phyloP scores from a whole-genome alignment of 768 basidiomycete genomes.

The Suillus luteus region DNA sequence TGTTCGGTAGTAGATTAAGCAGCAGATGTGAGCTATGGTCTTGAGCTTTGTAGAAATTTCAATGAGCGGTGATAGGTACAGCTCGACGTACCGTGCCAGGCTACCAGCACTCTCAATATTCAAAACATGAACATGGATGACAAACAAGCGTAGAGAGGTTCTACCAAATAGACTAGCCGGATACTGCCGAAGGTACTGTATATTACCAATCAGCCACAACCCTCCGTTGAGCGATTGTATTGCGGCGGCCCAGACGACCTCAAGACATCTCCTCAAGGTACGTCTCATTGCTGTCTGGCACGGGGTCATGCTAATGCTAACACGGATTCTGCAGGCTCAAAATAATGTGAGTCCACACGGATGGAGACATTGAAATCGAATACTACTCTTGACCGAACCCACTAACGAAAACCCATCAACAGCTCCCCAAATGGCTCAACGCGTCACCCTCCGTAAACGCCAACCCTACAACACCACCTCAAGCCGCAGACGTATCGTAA shows the following conservation, averaged over 20 bases:
- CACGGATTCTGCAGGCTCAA: not conserved
- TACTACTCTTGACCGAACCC: not conserved
- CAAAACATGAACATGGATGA: not conserved
- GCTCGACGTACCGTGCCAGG: no score
- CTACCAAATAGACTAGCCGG: conserved; percentile 14
- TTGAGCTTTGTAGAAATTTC: not conserved
- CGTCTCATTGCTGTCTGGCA: not conserved
- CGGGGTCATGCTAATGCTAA: not conserved
- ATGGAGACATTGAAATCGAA: not conserved
- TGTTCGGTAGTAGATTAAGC: not conserved
- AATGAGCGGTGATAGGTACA: not conserved
- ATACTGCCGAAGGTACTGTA: conserved; percentile 28
- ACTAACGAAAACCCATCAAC: not conserved
- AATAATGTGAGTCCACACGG: conserved; percentile 7
- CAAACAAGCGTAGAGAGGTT: not conserved
- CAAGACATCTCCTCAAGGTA: conserved; percentile 27
- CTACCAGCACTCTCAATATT: not conserved
- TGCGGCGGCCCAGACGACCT: conserved; percentile 35
- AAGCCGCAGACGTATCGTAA: conserved; percentile 91
- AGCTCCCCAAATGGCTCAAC: conserved; percentile 82
- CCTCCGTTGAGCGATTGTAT: conserved; percentile 17
- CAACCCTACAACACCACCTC: conserved; percentile 98
- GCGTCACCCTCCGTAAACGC: conserved; percentile 99
- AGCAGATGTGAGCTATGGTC: not conserved
- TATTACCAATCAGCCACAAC: conserved; percentile 35